Conservation (phyloP, 306 rosid genomes). For the Abrus pulchellus region DNA sequence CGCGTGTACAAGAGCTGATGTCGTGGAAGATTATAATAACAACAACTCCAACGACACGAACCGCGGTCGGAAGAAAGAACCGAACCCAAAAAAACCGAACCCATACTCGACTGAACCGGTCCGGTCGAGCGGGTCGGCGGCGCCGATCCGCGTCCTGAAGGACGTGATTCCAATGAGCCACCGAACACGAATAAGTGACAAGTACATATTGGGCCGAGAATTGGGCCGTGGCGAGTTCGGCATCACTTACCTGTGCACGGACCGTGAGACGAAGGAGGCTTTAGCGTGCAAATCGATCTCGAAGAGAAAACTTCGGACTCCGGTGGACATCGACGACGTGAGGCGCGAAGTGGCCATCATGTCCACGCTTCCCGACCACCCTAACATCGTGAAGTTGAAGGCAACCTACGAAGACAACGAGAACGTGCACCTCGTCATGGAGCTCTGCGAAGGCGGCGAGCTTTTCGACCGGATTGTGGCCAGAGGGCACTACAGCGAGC, state of each 20-base stretch:
- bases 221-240: slow-evolving; percentile 94
- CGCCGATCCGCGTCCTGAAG: slow-evolving; percentile 82
- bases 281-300: slow-evolving; percentile 94
- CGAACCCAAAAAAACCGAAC: slow-evolving; percentile 50
- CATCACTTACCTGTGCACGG: slow-evolving; percentile 84
- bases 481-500: slow-evolving; percentile 74
- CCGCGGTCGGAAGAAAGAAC: slow-evolving; percentile 49
- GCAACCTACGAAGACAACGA: slow-evolving; percentile 79
- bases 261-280: slow-evolving; percentile 72
- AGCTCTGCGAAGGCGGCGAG: slow-evolving; percentile 82
- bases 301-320: slow-evolving; percentile 80
- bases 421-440: slow-evolving; percentile 81
- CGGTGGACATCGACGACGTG: slow-evolving; percentile 75
- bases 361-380: slow-evolving; percentile 76
- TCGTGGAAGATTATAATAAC: slow-evolving; percentile 44
- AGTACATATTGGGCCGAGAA: slow-evolving; percentile 83
- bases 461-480: slow-evolving; percentile 79
- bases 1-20: slow-evolving; percentile 68
- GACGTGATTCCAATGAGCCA: slow-evolving; percentile 81
- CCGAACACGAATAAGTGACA: slow-evolving; percentile 81
- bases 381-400: slow-evolving; percentile 73
- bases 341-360: slow-evolving; percentile 84
- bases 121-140: slow-evolving; percentile 59
- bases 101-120: slow-evolving; percentile 49
- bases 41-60: not conserved